Evolutionary conservation across 2,329 filamentous ascomycete species (phyloP).

Genomic region (Fusarium sp.): DNA sequence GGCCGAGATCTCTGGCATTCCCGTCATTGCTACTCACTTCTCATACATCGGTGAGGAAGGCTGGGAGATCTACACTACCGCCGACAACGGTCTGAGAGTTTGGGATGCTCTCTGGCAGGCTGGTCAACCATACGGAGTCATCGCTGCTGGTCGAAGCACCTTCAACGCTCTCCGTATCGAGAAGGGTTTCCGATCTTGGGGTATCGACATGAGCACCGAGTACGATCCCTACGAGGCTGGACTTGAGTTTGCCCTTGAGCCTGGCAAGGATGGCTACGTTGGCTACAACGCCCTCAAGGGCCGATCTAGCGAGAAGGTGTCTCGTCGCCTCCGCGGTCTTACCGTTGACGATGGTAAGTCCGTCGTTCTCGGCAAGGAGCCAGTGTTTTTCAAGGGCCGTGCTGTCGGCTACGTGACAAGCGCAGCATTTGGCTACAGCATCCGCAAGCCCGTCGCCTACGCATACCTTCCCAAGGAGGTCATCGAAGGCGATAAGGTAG

Average conservation of each 20-base stretch:
- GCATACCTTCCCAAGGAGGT: conserved; percentile 66
- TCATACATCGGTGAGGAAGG: conserved; percentile 72
- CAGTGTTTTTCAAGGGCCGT: conserved; percentile 63
- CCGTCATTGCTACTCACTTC: conserved; percentile 66
- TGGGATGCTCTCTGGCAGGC: conserved; percentile 70
- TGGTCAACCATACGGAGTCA: conserved; percentile 65
- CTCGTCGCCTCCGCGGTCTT: conserved; percentile 60
- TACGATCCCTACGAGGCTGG: conserved; percentile 72
- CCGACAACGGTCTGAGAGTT: conserved; percentile 67
- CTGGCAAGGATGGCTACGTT: conserved; percentile 62
- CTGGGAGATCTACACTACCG: conserved; percentile 72
- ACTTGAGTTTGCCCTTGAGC: conserved; percentile 62
- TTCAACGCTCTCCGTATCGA: conserved; percentile 71
- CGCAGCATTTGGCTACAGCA: conserved; percentile 70
- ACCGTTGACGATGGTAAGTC: conserved; percentile 68
- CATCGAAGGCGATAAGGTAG: conserved; percentile 62
- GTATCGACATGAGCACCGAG: conserved; percentile 70
- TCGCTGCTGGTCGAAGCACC: conserved; percentile 69
- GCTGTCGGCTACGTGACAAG: conserved; percentile 70
- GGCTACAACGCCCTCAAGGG: conserved; percentile 63
- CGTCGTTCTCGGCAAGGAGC: conserved; percentile 72
- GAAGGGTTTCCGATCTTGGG: conserved; percentile 69
- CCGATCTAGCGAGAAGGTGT: conserved; percentile 52
- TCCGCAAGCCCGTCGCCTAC: conserved; percentile 70
- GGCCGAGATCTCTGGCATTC: conserved; percentile 65